Evolutionary conservation across 306 rosid genomes (phyloP).

Genomic region (Gleditsia sinensis): DNA sequence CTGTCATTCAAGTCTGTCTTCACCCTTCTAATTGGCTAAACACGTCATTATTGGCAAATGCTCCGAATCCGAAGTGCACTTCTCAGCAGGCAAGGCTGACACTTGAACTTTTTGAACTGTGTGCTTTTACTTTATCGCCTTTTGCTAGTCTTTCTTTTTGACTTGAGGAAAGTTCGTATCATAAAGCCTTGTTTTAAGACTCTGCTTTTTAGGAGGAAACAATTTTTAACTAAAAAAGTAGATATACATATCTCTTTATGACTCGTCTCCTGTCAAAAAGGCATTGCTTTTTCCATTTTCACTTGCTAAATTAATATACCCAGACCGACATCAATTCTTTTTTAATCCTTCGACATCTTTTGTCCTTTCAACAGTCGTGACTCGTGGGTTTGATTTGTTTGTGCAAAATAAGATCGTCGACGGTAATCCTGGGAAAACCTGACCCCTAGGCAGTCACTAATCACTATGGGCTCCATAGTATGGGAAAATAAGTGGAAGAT

Average conservation of each 20-base stretch:
- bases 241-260: conserved; percentile 32
- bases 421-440: no score
- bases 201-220: conserved; percentile 34
- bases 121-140: conserved; percentile 32
- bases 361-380: no score
- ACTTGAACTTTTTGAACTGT: conserved; percentile 1
- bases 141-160: conserved; percentile 32
- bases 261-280: conserved; percentile 30
- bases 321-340: conserved; percentile 14
- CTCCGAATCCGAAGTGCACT: conserved; percentile 17
- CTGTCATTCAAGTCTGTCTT: background rate
- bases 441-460: no score
- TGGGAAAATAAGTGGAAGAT: background rate
- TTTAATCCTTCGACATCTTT: conserved; percentile 34
- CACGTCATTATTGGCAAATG: conserved; percentile 7
- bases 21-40: background rate
- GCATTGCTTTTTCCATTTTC: conserved; percentile 1
- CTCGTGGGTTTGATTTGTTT: conserved; percentile 15
- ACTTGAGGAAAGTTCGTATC: conserved; percentile 19
- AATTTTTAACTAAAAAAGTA: conserved; percentile 26
- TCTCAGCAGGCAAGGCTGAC: background rate
- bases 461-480: no score
- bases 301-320: background rate
- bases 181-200: conserved; percentile 35
- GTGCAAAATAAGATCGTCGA: no score